These are phyloP conservation scores for Suillus occidentalis DNA, from an alignment of 768 basidiomycete genomes.

Conservation along the genomic window DNA sequence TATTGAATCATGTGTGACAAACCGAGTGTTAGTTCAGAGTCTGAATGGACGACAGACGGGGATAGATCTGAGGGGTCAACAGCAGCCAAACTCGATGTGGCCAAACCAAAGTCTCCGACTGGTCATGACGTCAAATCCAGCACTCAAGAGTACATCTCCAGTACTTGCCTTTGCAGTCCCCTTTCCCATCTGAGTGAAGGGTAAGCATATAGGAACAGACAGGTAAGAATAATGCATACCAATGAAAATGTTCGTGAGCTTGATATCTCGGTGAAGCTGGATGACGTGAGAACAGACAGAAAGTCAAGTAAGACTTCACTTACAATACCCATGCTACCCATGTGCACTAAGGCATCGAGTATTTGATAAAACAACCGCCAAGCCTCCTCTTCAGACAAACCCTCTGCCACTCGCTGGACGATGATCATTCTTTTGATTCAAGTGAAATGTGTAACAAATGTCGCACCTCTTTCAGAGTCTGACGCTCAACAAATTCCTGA, in stretches of 20 bases:
- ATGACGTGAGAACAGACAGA: constrained; percentile 4
- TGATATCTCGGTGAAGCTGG: constrained; percentile 84
- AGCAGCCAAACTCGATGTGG: constrained; percentile 77
- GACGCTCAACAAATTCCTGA: constrained; percentile 87
- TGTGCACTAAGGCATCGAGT: constrained; percentile 85
- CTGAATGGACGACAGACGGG: constrained; percentile 41
- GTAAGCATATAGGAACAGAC: background rate
- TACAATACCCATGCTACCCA: constrained; percentile 86
- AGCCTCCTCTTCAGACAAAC: constrained; percentile 78
- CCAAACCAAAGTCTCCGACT: constrained; percentile 94
- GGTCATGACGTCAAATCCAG: background rate
- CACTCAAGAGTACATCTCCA: background rate
- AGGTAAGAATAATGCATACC: constrained; percentile 46
- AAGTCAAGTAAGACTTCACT: constrained; percentile 27
- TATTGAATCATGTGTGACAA: constrained; percentile 12
- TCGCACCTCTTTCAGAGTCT: constrained; percentile 81
- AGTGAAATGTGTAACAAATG: constrained; percentile 6
- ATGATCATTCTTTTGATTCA: background rate
- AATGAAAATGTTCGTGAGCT: constrained; percentile 92
- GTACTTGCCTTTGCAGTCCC: constrained; percentile 71
- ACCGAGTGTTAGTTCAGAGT: constrained; percentile 79
- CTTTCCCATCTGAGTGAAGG: constrained; percentile 61
- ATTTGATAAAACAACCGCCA: constrained; percentile 92
- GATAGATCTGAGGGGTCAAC: constrained; percentile 73
- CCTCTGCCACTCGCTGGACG: constrained; percentile 71